Conservation (phyloP, 768 basidiomycete species). For the Tulasnella sp. region DNA sequence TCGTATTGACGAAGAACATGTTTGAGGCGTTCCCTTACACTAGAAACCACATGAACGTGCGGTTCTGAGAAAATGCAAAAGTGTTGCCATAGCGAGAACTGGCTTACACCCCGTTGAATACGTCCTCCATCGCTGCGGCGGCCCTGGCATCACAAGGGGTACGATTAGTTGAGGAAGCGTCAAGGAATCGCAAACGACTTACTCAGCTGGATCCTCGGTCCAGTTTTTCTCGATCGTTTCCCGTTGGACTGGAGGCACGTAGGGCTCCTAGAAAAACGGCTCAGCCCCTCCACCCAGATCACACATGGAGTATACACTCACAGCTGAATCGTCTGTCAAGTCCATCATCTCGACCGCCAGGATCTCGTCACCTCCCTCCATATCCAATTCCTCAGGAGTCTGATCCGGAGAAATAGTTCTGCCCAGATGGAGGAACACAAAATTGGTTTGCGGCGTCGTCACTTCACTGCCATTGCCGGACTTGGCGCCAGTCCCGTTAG, state of each 20-base stretch:
- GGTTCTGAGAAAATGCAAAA: background rate
- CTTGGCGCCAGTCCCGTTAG: background rate
- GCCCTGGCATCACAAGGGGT: slow-evolving; percentile 48
- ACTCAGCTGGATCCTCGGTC: slow-evolving; percentile 74
- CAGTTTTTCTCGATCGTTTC: slow-evolving; percentile 78
- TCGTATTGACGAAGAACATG: slow-evolving; percentile 85
- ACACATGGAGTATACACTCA: background rate
- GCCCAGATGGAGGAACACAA: slow-evolving; percentile 82
- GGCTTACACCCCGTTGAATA: slow-evolving; percentile 80
- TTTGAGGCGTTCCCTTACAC: slow-evolving; percentile 81
- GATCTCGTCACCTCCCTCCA: slow-evolving; percentile 87
- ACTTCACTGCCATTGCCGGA: background rate
- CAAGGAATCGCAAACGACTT: slow-evolving; percentile 25
- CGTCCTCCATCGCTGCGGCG: slow-evolving; percentile 68
- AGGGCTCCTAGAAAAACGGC: slow-evolving; percentile 50
- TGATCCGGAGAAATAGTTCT: slow-evolving; percentile 73
- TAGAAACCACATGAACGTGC: slow-evolving; percentile 36
- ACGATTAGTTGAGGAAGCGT: background rate
- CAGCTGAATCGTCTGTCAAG: slow-evolving; percentile 48
- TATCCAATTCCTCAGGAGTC: slow-evolving; percentile 80
- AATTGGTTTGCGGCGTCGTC: slow-evolving; percentile 41
- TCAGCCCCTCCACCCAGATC: background rate
- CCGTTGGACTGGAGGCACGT: slow-evolving; percentile 54
- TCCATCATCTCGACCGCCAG: slow-evolving; percentile 89
- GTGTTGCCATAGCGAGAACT: background rate